Conservation (phyloP, 2,329 filamentous ascomycete genomes). For the Xylariales sp. region DNA sequence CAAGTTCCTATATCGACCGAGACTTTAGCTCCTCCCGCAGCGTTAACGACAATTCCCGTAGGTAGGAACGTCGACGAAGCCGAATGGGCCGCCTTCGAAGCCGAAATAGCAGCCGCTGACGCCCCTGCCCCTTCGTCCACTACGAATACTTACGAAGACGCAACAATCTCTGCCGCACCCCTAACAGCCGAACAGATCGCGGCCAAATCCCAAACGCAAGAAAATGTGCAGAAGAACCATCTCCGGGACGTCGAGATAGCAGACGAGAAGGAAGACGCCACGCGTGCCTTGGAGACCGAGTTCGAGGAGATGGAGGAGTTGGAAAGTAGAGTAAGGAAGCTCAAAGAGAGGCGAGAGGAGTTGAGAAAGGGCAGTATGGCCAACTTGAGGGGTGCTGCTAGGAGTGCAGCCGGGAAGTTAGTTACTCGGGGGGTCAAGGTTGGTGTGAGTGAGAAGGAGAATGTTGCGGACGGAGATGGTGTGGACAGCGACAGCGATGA, state of each 20-base stretch:
- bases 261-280: slow-evolving; percentile 72
- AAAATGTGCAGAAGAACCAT: slow-evolving; percentile 45
- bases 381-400: slow-evolving; percentile 13
- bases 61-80: slow-evolving; percentile 55
- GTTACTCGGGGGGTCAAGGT: not conserved
- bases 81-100: slow-evolving; percentile 84
- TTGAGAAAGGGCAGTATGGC: slow-evolving; percentile 41
- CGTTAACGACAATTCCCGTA: not conserved
- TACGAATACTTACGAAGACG: slow-evolving; percentile 32
- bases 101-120: slow-evolving; percentile 58
- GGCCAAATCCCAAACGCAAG: slow-evolving; percentile 44
- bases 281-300: slow-evolving; percentile 67
- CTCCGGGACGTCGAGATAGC: slow-evolving; percentile 52
- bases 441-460: no score
- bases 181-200: slow-evolving; percentile 60
- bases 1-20: slow-evolving; percentile 21
- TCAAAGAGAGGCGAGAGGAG: slow-evolving; percentile 69
- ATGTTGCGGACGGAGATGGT: slow-evolving; percentile 16
- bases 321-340: slow-evolving; percentile 62
- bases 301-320: slow-evolving; percentile 80
- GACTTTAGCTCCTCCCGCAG: slow-evolving; percentile 11
- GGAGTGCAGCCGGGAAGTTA: no score
- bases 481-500: slow-evolving; percentile 23
- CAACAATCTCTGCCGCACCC: slow-evolving; percentile 65
- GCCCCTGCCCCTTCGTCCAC: slow-evolving; percentile 23